Base-by-base conservation (phyloP, 306 rosid genomes). In the Cucurbita moschata region DNA sequence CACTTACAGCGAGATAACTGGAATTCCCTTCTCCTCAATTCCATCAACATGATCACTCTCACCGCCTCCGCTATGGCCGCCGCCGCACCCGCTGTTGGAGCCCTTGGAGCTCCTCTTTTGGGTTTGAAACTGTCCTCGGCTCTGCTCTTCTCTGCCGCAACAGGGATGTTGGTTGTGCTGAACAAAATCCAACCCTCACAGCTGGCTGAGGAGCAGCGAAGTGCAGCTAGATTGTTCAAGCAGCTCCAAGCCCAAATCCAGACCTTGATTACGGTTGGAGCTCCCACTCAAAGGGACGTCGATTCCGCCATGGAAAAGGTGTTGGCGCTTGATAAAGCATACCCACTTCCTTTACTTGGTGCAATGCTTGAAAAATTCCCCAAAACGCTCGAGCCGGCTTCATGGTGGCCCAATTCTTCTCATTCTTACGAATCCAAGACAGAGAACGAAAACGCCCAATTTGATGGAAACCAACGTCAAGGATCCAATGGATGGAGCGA, bases 121-220 rank as follows among this genome's bases (percentile, higher is more conserved):
- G 84, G 85, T 42, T 6, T 89, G 62, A 89, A 86, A 13, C 38
- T 92, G 8, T 87, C 92, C 0, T 87, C 96, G 0, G 77, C 88
- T 30, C 73, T 87, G 0, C 73, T 90, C 23, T 92, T 86, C 50
- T 75, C 87, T 3, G 92, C 96, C 0, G 91, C 96, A 49, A 84
- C 91, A 0, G 96, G 98, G 23, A 35, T 90, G 85, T 30, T 74
- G 37, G 76, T 87, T 18, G 11, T 81, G 47, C 87, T 86, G 80
- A 89, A 85, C 85, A 89, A 89, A 80, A 78, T 88, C 67, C 98
- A 92, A 37, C 96, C 98, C 0, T 92, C 96, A 1, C 98, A 92
- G 56, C 89, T 92, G 5, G 85, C 90, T 0, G 98, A 92, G 64
- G 98, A 92, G 19, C 92, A 92, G 40, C 85, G 96, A 0, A 92